phyloP scores from a whole-genome alignment of 2,329 filamentous ascomycete genomes.

The Pseudogymnoascus sp. region DNA sequence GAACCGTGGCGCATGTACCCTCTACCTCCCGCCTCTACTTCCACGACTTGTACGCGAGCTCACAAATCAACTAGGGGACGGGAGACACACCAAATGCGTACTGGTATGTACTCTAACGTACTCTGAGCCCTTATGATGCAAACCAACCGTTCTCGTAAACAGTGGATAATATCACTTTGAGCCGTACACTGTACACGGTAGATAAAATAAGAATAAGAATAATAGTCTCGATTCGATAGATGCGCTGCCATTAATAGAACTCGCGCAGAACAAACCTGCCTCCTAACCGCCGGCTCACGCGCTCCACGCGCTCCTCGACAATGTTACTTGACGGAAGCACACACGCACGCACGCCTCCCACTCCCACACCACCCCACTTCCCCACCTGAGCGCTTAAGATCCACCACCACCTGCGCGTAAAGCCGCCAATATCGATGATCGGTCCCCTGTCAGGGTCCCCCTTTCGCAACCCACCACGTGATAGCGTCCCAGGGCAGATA shows the following conservation, averaged over 20 bases:
- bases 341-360: not conserved
- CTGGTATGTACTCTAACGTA: not conserved
- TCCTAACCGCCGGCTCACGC: not conserved
- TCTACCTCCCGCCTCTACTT: not conserved
- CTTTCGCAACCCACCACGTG: not conserved
- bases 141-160: not conserved
- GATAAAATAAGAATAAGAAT: too few relatives aligned
- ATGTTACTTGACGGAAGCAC: not conserved
- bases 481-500: not conserved
- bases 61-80: not conserved
- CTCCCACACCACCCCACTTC: not conserved
- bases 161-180: too few relatives aligned
- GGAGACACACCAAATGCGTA: not conserved
- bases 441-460: slow-evolving; percentile 2
- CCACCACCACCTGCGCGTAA: not conserved
- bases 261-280: not conserved
- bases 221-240: not conserved
- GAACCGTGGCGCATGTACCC: not conserved
- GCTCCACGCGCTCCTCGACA: not conserved
- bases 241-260: not conserved
- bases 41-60: not conserved
- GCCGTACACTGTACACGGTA: too few relatives aligned
- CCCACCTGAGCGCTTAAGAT: slow-evolving; percentile 3
- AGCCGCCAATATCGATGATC: not conserved
- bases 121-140: not conserved